Evolutionary conservation across 495 filamentous ascomycete species (phyloP), one percentile per base, ranked within the genome.

Genomic region (Neurospora sp.): DNA sequence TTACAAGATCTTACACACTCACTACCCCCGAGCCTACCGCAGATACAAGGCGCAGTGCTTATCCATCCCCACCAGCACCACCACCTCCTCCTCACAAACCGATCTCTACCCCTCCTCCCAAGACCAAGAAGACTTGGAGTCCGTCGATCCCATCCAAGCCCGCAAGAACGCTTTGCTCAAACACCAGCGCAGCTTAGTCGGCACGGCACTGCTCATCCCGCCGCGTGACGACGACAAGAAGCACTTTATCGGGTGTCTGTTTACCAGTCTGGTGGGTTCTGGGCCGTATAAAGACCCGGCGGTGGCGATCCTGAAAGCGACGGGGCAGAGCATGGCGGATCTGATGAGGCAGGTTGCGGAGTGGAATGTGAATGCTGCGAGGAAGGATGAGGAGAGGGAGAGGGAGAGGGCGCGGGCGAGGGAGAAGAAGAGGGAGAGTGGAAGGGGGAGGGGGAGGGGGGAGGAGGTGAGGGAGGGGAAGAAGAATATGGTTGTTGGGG

Each of bases 211-310:
- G 27, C 75, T 79, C 10, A 76, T 79, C 44, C 73, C 71, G 2
- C 76, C 79, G 2, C 12, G 22, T 35, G 31, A 35, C 31, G 31
- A 46, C 0, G 1, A 6, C 5, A 20, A 20, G 16, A 66, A 71
- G 68, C 79, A 81, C 39, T 81, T 75, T 38, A 73, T 81, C 46
- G 79, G 76, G 3, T 80, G 79, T 46, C 48, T 80, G 9, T 46
- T 46, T 11, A 46, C 42, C 3, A 46, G 42, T 11, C 18, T 46
- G 0, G 42, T 46, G 0, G 42, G 42, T 0, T 46, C n/a, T 11
- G 42, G 42, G 4, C 42, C 42, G 1, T 46, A 46, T 46, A 46
- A 0, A 5, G 42, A 81, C 61, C 18, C 73, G 27, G 75, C 76
- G 0, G 68, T 40, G 31, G 31, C 40, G 27, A 78, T 79, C 3